These are phyloP conservation scores for Coffea eugenioides DNA, from an alignment of 257 asterid genomes.

Conservation along the genomic window DNA sequence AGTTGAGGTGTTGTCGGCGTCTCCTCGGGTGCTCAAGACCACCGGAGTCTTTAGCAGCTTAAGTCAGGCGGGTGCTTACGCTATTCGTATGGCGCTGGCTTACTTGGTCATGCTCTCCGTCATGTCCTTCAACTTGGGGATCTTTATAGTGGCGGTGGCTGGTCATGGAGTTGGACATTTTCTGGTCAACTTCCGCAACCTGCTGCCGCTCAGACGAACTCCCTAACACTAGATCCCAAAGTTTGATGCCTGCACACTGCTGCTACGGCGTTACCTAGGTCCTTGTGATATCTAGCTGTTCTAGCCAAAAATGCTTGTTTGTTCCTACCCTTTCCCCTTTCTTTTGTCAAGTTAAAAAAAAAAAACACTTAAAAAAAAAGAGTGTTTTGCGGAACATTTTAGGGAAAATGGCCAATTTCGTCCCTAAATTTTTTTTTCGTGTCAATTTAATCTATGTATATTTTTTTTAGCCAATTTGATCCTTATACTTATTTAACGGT, in stretches of 20 bases:
- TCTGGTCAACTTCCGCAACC: conserved; percentile 35
- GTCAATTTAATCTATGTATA: too few relatives aligned
- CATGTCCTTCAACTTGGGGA: conserved; percentile 71
- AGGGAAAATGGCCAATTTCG: too few relatives aligned
- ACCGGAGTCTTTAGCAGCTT: conserved; percentile 27
- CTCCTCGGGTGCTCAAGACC: conserved; percentile 19
- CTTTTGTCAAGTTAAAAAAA: too few relatives aligned
- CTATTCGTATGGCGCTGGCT: conserved; percentile 56
- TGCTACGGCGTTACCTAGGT: background rate
- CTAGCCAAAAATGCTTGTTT: background rate
- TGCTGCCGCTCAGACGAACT: background rate
- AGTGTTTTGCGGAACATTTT: too few relatives aligned
- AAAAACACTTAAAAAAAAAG: too few relatives aligned
- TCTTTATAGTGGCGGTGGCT: conserved; percentile 51
- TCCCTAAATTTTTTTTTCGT: too few relatives aligned
- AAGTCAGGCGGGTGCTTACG: conserved; percentile 34
- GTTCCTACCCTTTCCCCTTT: background rate
- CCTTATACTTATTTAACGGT: too few relatives aligned
- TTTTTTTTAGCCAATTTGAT: too few relatives aligned
- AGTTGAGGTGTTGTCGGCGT: conserved; percentile 40
- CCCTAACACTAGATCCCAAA: background rate
- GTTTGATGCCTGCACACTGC: background rate
- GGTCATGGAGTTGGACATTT: conserved; percentile 56
- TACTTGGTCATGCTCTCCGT: conserved; percentile 77
- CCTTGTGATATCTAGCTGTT: background rate